Conservation (phyloP, 2,329 filamentous ascomycete genomes). For the Verticillium alfalfae region DNA sequence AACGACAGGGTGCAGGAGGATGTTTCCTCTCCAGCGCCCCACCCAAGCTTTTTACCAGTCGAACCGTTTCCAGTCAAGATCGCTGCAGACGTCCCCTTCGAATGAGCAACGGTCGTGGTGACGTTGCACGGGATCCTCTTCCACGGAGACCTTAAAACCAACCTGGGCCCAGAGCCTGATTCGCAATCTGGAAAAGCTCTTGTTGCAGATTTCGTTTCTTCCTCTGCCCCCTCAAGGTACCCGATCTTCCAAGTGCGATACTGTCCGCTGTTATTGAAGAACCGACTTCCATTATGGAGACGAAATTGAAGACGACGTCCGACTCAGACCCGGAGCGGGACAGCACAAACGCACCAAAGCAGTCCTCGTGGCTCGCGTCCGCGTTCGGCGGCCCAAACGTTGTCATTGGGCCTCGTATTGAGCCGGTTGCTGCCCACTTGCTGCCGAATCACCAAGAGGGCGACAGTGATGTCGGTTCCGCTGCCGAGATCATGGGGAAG, state of each 20-base stretch:
- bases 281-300: not conserved
- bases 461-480: constrained; percentile 36
- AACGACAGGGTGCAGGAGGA: not conserved
- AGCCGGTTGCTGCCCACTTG: constrained; percentile 33
- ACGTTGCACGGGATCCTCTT: not conserved
- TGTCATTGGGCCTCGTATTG: constrained; percentile 45
- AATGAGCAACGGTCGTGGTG: not conserved
- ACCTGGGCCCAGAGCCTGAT: not conserved
- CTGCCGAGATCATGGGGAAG: constrained; percentile 46
- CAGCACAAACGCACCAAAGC: not conserved
- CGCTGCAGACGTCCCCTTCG: not conserved
- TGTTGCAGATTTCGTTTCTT: too few relatives aligned
- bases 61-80: not conserved
- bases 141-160: not conserved
- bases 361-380: not conserved
- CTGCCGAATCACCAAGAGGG: constrained; percentile 16
- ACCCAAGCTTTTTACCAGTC: not conserved
- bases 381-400: constrained; percentile 32
- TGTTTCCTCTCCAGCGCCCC: not conserved
- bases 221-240: not conserved
- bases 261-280: too few relatives aligned
- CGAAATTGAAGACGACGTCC: not conserved
- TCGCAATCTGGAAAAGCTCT: too few relatives aligned
- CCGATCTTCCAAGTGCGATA: not conserved
- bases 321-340: not conserved